Evolutionary conservation across 1,284 basidiomycete genomes (phyloP).

Genomic region (Wolfiporia cocos): DNA sequence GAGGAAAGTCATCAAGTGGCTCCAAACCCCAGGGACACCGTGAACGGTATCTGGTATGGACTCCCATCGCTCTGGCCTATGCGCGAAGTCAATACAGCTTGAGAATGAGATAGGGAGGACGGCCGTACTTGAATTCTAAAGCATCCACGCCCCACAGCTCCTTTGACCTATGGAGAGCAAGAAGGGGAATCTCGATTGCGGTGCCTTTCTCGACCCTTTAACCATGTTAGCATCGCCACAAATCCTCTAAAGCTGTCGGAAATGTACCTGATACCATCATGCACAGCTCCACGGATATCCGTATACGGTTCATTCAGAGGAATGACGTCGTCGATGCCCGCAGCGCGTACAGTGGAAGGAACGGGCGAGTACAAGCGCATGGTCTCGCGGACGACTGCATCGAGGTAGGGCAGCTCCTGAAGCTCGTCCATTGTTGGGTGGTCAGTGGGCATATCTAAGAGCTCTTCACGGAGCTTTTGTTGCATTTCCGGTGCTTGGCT

Average conservation of each 20-base stretch:
- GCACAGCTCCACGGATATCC: constrained; percentile 19
- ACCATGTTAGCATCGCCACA: background rate
- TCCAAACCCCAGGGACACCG: constrained; percentile 42
- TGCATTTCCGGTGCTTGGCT: constrained; percentile 51
- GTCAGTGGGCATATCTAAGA: constrained; percentile 33
- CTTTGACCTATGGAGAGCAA: constrained; percentile 38
- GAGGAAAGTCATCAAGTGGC: constrained; percentile 24
- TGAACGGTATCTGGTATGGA: constrained; percentile 35
- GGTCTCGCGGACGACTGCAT: constrained; percentile 64
- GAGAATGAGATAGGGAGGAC: background rate
- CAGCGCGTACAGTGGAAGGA: constrained; percentile 43
- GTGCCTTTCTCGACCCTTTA: constrained; percentile 39
- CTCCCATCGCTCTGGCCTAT: constrained; percentile 55
- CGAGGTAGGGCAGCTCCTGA: constrained; percentile 52
- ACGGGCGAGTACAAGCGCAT: constrained; percentile 65
- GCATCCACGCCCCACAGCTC: constrained; percentile 53
- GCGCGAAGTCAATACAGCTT: background rate
- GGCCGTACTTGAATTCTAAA: constrained; percentile 38
- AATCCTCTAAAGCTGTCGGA: background rate
- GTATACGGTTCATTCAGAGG: constrained; percentile 24
- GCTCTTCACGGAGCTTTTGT: constrained; percentile 63
- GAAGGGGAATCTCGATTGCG: constrained; percentile 41
- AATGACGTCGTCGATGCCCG: constrained; percentile 41
- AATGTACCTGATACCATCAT: constrained; percentile 19
- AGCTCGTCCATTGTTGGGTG: constrained; percentile 51